These are phyloP conservation scores for Choricystis sp. DNA, from an alignment of 139 green algal genomes.

Conservation along the genomic window DNA sequence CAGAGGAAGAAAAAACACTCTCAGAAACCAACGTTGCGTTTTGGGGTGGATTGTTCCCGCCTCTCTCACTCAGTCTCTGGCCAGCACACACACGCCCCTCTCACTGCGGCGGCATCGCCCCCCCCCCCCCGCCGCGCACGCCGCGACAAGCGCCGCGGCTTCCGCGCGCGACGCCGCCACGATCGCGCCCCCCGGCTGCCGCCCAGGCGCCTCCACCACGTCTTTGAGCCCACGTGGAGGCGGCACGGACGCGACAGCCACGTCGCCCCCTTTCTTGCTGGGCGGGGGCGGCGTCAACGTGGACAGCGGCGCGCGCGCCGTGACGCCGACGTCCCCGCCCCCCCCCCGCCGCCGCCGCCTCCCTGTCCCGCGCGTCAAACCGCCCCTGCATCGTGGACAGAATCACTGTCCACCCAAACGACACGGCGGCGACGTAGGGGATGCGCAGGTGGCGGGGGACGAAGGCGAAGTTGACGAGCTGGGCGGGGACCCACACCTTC, in stretches of 20 bases:
- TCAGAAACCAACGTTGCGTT: too few species aligned
- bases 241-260: background rate
- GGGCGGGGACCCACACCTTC: conserved; percentile 54
- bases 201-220: too few species aligned
- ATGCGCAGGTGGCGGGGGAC: conserved; percentile 69
- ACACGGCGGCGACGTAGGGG: conserved; percentile 41
- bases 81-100: background rate
- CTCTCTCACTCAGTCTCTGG: background rate
- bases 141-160: background rate
- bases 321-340: background rate
- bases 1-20: too few species aligned
- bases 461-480: conserved; percentile 73
- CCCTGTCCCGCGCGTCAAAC: conserved; percentile 16
- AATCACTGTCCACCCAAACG: conserved; percentile 36
- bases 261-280: too few species aligned
- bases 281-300: too few species aligned
- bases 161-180: background rate
- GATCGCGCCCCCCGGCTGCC: background rate
- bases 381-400: conserved; percentile 30
- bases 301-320: background rate
- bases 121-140: too few species aligned
- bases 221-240: background rate
- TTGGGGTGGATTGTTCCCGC: too few species aligned
- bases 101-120: background rate
- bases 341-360: background rate